Evolutionary conservation across 2,329 filamentous ascomycete genomes (phyloP).

Genomic region (Sporothrix humicola): DNA sequence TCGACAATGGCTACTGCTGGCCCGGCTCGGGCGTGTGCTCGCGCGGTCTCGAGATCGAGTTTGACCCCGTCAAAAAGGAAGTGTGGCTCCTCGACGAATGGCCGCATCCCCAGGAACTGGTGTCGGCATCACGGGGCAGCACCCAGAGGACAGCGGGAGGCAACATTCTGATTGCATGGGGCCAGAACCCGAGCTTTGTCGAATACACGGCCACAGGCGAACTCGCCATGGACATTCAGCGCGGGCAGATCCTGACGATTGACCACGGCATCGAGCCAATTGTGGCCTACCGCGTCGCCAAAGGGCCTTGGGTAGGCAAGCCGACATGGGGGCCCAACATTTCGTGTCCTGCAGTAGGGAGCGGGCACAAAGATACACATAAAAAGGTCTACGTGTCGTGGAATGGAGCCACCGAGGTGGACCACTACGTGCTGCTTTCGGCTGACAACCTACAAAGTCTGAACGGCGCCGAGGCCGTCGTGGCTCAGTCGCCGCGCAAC

Average conservation of each 20-base stretch:
- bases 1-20: constrained; percentile 29
- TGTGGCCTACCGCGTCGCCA: constrained; percentile 45
- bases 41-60: constrained; percentile 47
- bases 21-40: constrained; percentile 30
- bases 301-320: constrained; percentile 40
- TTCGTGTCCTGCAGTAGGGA: constrained; percentile 31
- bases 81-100: constrained; percentile 50
- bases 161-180: constrained; percentile 54
- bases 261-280: constrained; percentile 25
- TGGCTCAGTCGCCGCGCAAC: constrained; percentile 27
- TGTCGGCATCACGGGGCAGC: constrained; percentile 50
- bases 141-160: constrained; percentile 44
- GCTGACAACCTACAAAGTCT: not conserved
- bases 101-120: constrained; percentile 47
- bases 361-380: not conserved
- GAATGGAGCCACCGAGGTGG: constrained; percentile 45
- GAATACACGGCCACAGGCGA: constrained; percentile 51
- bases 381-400: constrained; percentile 41
- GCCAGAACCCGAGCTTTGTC: constrained; percentile 54
- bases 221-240: constrained; percentile 50
- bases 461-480: not conserved
- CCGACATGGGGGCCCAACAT: constrained; percentile 38
- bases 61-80: constrained; percentile 51
- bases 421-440: constrained; percentile 34
- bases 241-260: constrained; percentile 21